Evolutionary conservation across 805 yeast genomes (phyloP), one percentile per base, ranked within the genome.

Genomic region (Tetrapisispora phaffii): DNA sequence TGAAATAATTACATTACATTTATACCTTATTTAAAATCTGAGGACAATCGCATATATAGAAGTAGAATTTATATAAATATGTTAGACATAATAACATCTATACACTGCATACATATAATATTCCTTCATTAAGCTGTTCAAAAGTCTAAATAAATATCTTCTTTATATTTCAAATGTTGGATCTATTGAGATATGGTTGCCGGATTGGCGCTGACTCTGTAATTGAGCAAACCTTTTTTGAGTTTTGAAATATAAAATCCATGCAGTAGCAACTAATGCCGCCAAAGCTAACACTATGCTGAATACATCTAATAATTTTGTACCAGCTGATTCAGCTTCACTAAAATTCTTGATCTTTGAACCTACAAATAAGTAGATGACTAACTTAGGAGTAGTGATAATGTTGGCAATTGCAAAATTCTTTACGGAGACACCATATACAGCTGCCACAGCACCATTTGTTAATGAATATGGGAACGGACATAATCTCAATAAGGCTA

Each of bases 401-500:
- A 78, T 51, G 21, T 88, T 81, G 0, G 96, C 95, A 28, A 80
- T 57, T 2, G 80, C 67, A 60, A 83, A 90, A 22, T 79, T 77
- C 35, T 63, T 49, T 1, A 80, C 66, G 0, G 81, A 70, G 12
- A 90, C 72, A 16, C 85, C 83, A 0, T 94, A 96, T 13, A 90
- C 76, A 1, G 94, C 82, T 9, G 95, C 93, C 52, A 93, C 71
- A 0, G 95, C 97, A 4, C 96, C 97, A 57, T 90, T 90, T 0
- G 93, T 82, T 28, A 90, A 68, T 2, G 96, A 87, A 60, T 88
- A 93, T 0, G 97, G 97, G 55, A 90, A 74, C 0, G 98, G 98
- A 54, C 96, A 87, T 46, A 90, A 63, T 45, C 97, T 71, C 24
- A 90, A 73, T 58, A 90, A 69, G 43, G 83, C 75, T 44, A 90